Base-by-base conservation (phyloP, 768 basidiomycete species). In the Xerocomellus dryophilus region DNA sequence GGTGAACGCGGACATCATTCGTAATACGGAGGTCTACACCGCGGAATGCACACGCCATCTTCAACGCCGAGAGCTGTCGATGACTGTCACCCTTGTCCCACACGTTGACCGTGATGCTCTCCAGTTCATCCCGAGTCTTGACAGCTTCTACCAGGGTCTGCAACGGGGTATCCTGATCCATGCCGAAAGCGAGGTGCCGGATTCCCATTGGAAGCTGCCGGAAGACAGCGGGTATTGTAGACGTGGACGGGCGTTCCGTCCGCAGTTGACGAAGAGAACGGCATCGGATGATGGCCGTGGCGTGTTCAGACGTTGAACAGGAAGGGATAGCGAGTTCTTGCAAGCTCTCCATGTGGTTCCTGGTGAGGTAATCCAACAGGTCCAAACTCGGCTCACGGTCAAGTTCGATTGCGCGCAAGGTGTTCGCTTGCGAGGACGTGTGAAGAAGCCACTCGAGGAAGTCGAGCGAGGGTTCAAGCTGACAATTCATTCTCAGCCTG, bases 361-460 rank as follows among this genome's bases (percentile, higher is more conserved):
- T 67, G 25, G 82, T 70, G 47, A 89, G 65, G 64, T 78, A 76
- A 49, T 85, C 79, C 44, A 90, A 72, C 44, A 85, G 60, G 14
- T 80, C 76, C 8, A 69, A 53, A 40, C 79, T 76, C 2, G 86
- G 85, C 56, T 87, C 81, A 52, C 85, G 76, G 47, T 80, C 80
- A 51, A 88, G 72, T 51, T 84, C 81, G 51, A 89, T 72, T 29
- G 72, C 67, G 50, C 74, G 74, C 43, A 87, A 74, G 56, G 71
- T 70, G 21, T 56, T 61, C n/a, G 75, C 74, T 41, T 66, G 66
- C 21, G 68, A 59, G 32, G 85, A 85, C 52, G 80, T 75, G 61
- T 81, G 78, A 23, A 88, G 81, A 51, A 90, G 80, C 88, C 87
- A 88, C 35, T 78, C 73, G 60, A 86, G 70, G 67, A 88, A 84